Conservation (phyloP, 345 rosid species). For the Salix dunnii region DNA sequence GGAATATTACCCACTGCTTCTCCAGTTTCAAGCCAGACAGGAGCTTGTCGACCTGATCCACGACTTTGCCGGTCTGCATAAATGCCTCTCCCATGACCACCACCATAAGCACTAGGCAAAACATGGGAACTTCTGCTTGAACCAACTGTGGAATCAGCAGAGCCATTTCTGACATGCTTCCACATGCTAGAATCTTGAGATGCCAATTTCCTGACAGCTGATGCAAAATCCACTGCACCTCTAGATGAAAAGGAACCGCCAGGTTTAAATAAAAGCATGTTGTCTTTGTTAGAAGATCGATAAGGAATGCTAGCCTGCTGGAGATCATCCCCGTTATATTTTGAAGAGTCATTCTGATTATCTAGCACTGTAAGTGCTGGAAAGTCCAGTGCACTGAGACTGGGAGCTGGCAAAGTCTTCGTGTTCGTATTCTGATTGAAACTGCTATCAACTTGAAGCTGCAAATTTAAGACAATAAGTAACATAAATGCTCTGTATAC, state of each 20-base stretch:
- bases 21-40: conserved; percentile 97
- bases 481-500: conserved; percentile 7
- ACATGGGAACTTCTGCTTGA: conserved; percentile 73
- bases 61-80: conserved; percentile 70
- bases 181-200: conserved; percentile 77
- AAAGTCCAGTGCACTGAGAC: conserved; percentile 73
- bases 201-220: conserved; percentile 89
- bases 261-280: conserved; percentile 65
- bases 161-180: conserved; percentile 79
- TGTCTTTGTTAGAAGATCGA: conserved; percentile 67
- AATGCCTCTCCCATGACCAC: conserved; percentile 63
- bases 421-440: conserved; percentile 64
- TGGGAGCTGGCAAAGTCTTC: conserved; percentile 67
- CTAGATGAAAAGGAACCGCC: conserved; percentile 50
- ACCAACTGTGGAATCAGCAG: conserved; percentile 68
- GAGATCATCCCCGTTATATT: conserved; percentile 66
- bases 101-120: conserved; percentile 47
- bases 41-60: conserved; percentile 65
- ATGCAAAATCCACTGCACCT: conserved; percentile 74
- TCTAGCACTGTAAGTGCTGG: conserved; percentile 68
- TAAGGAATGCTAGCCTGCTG: conserved; percentile 58
- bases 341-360: conserved; percentile 52
- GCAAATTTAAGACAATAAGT: conserved; percentile 29
- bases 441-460: conserved; percentile 93
- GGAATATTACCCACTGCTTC: conserved; percentile 90